phyloP scores from a whole-genome alignment of 1,284 basidiomycete species.

The Microbotryomycetes sp. region DNA sequence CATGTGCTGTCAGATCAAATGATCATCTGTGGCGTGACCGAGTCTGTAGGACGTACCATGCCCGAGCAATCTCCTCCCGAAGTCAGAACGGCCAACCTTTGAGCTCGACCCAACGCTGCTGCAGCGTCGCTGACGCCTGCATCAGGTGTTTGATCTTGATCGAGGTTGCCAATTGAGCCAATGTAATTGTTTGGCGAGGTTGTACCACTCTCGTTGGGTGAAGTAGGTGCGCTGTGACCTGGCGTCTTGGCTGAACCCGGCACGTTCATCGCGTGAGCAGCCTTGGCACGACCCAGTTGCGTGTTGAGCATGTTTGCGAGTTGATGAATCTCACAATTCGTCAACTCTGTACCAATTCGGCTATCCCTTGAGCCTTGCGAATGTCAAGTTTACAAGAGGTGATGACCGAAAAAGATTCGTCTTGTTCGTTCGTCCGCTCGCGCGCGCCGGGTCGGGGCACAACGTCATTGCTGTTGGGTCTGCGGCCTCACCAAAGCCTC shows the following conservation, averaged over 20 bases:
- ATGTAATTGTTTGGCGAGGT: not conserved
- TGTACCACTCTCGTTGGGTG: not conserved
- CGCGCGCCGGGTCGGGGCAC: too few relatives aligned
- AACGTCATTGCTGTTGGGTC: too few relatives aligned
- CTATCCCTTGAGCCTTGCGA: too few relatives aligned
- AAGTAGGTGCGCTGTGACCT: not conserved
- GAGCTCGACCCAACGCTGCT: constrained; percentile 37
- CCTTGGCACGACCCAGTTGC: not conserved
- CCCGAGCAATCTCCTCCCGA: constrained; percentile 94
- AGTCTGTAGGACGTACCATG: constrained; percentile 37
- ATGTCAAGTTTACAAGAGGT: too few relatives aligned
- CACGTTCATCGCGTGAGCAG: not conserved
- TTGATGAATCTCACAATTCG: too few relatives aligned
- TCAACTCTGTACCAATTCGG: too few relatives aligned
- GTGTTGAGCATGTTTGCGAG: not conserved
- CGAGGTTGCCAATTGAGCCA: not conserved
- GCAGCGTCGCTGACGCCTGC: not conserved
- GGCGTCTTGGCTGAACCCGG: not conserved
- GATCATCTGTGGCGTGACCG: not conserved
- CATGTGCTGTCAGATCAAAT: too few relatives aligned
- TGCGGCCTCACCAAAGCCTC: too few relatives aligned
- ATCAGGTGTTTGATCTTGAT: not conserved
- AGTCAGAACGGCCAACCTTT: constrained; percentile 87
- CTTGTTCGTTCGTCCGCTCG: too few relatives aligned
- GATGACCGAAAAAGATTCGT: too few relatives aligned